Base-by-base conservation (phyloP, 2,329 filamentous ascomycete species). In the Fusarium transvaalense region DNA sequence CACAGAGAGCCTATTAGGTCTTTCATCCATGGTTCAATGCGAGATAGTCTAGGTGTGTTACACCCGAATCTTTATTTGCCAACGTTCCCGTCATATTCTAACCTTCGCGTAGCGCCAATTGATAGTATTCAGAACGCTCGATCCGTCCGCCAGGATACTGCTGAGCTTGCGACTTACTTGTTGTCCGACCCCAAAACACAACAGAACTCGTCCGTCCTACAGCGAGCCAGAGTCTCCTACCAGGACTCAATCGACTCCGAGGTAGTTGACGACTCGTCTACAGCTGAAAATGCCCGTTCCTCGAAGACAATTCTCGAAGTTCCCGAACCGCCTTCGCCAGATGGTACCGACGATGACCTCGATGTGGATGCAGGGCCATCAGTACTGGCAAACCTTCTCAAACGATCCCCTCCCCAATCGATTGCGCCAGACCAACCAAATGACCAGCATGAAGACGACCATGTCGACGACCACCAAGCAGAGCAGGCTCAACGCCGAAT, bases 111-210 rank as follows among this genome's bases (percentile, higher is more conserved):
- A 87, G 84, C 81, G 38, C 84, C 85, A 19, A 76, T 87, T 79
- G 92, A 95, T 76, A 91, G 88, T 71, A 86, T 88, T 19, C 88
- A 92, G 72, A 92, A 92, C 78, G 91, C 92, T 34, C 88, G 90
- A 61, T 92, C 89, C 69, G 91, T 97, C 39, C 91, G 94, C 68
- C 91, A 96, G 79, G 91, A 96, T 76, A 97, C 94, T 4, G 92
- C 93, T 52, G 93, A 97, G 79, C 84, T 97, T 58, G 94, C 94
- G 42, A 93, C 88, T 19, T 93, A 94, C 76, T 90, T 93, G 50
- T 85, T 97, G 29, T 90, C 90, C 38, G 88, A 92, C 71, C 85
- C 85, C 71, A 80, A 84, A 59, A 77, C 80, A 60, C 72, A 77
- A 42, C 80, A 78, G 42, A 81, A 77, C 63, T 79, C 83, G 6